Evolutionary conservation across 2,329 filamentous ascomycete genomes (phyloP).

Genomic region (Waltergamsia citrina): DNA sequence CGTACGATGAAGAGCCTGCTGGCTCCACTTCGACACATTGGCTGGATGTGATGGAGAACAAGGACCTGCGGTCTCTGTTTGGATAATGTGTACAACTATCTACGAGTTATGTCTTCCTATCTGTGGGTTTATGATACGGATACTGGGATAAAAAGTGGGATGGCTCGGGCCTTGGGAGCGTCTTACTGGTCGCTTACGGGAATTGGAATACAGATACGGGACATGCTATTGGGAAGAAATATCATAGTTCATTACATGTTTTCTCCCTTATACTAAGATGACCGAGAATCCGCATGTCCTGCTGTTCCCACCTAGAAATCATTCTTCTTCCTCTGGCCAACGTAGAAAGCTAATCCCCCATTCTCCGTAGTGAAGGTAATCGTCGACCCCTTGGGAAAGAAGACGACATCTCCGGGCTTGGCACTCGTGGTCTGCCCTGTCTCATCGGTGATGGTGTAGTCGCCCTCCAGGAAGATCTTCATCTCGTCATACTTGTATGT

Average conservation of each 20-base stretch:
- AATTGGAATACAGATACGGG: too few species aligned
- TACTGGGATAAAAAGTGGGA: too few species aligned
- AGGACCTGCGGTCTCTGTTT: conserved; percentile 21
- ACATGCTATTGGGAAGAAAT: too few species aligned
- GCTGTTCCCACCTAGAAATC: conserved; percentile 15
- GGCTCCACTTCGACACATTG: conserved; percentile 25
- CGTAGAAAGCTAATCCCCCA: conserved; percentile 52
- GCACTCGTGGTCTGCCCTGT: conserved; percentile 51
- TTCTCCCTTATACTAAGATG: too few species aligned
- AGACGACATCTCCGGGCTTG: conserved; percentile 55
- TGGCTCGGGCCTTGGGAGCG: too few species aligned
- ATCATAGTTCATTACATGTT: too few species aligned
- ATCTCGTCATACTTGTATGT: conserved; percentile 64
- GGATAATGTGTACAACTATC: too few species aligned
- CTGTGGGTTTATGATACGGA: too few species aligned
- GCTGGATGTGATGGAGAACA: conserved; percentile 31
- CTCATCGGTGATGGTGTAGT: conserved; percentile 55
- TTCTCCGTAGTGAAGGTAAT: conserved; percentile 57
- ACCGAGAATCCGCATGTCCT: too few species aligned
- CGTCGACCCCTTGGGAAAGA: conserved; percentile 55
- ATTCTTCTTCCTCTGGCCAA: conserved; percentile 27
- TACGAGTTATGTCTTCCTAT: too few species aligned
- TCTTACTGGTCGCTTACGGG: too few species aligned
- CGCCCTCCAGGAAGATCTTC: conserved; percentile 63
- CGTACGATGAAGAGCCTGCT: conserved; percentile 25